Evolutionary conservation across 1,139 yeast genomes (phyloP), one percentile per base, ranked within the genome.

Genomic region (Kodamaea alishanica): DNA sequence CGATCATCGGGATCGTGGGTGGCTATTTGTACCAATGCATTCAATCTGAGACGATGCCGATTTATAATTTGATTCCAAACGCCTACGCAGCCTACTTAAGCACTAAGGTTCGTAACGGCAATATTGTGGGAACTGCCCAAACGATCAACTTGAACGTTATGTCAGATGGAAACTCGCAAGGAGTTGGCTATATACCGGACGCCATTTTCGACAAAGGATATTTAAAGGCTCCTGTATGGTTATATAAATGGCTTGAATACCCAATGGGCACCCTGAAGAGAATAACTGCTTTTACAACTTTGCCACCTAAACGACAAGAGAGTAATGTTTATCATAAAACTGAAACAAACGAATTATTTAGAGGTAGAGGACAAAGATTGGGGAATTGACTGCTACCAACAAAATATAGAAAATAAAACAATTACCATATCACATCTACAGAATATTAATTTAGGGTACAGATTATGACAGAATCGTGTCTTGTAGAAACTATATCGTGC

Each of bases 21-120:
- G 84, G 81, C 0, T 80, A 80, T 50, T 48, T 77, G 15, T 80
- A 79, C 56, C 79, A 75, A 45, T 80, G 86, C 51, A 55, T 77
- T 26, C 83, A 79, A 49, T 75, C 82, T 1, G 61, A 65, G 30
- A 75, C 84, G 0, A 47, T 73, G 26, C 76, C 77, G 2, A 38
- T 71, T 23, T 69, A 67, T 49, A 71, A 71, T 47, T 54, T 71
- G 28, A 48, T 65, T 32, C 66, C 72, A 1, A 77, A 78, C 0
- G 73, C 80, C 1, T 68, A 77, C 33, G 58, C 59, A 36, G 51
- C 42, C 37, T 51, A 34, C 24, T 34, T 45, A n/a, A 37, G 46
- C 10, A 24, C 43, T n/a, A 30, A 29, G 5, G 39, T 28, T 9
- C 41, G 32, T 22, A 39, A 40, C 22, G 68, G 69, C 15, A 54